Conservation (phyloP, 2,329 filamentous ascomycete species). For the Cercospora zeina region DNA sequence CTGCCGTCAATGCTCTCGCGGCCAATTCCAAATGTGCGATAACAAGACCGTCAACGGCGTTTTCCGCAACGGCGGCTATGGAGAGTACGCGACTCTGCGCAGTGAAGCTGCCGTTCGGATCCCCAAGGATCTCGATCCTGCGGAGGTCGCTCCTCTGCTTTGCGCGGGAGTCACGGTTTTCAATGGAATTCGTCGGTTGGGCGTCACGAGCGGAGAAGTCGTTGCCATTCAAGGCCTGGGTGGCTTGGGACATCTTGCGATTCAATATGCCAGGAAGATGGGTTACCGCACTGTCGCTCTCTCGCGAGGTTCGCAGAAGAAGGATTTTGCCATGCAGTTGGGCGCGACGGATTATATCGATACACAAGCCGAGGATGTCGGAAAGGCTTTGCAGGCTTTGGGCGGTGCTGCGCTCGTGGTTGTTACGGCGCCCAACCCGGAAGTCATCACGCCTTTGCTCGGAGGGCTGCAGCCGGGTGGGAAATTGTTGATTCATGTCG, state of each 20-base stretch:
- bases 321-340: slow-evolving; percentile 55
- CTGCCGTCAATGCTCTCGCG: slow-evolving; percentile 64
- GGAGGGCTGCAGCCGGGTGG: slow-evolving; percentile 57
- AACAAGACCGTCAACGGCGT: slow-evolving; percentile 65
- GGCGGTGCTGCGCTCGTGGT: slow-evolving; percentile 65
- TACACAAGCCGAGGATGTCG: slow-evolving; percentile 53
- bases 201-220: slow-evolving; percentile 47
- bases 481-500: slow-evolving; percentile 61
- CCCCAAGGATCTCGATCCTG: slow-evolving; percentile 50
- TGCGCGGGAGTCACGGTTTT: slow-evolving; percentile 55
- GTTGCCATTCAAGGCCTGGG: slow-evolving; percentile 57
- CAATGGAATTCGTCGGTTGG: slow-evolving; percentile 54
- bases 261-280: slow-evolving; percentile 56
- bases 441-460: slow-evolving; percentile 56
- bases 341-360: slow-evolving; percentile 61
- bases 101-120: slow-evolving; percentile 61
- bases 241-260: slow-evolving; percentile 51
- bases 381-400: slow-evolving; percentile 54
- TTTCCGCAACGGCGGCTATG: slow-evolving; percentile 63
- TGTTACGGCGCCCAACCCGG: slow-evolving; percentile 62
- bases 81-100: slow-evolving; percentile 61
- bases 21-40: slow-evolving; percentile 68
- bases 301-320: slow-evolving; percentile 54
- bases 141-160: slow-evolving; percentile 50
- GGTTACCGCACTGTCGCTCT: slow-evolving; percentile 56